Evolutionary conservation across 441 rosid genomes (phyloP), one percentile per base, ranked within the genome.

Genomic region (Erysimum cheiri): DNA sequence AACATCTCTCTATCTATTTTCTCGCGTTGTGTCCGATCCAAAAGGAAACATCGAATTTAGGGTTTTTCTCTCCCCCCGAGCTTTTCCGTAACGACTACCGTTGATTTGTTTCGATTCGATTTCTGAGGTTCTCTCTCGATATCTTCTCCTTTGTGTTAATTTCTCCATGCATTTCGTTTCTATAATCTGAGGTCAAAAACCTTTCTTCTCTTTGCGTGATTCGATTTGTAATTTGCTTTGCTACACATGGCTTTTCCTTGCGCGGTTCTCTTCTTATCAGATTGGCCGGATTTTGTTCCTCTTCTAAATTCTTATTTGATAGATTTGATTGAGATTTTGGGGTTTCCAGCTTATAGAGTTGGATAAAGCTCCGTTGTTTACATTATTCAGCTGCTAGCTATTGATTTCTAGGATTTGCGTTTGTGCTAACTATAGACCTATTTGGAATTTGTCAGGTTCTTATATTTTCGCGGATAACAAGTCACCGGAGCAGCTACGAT

Each of bases 1-100:
- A 43, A 48, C 15, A 14, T 43, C 10, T 22, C 24, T 22, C 24
- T 22, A 17, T 43, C 77, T 65, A 57, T 52, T 60, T 70, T 75
- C 53, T 48, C 76, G 80, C 63, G 54, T 69, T 37, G 75, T 72
- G 80, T 81, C 83, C 69, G 83, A 83, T 77, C 79, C 77, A 57
- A 8, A 63, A 73, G 60, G 44, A 48, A 59, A 52, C 31, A 12
- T 43, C 37, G 32, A 46, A 61, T 50, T 58, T 76, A 76, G 78
- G 81, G 79, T 81, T 78, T 66, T 44, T 64, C 63, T 70, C 37
- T 64, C 37, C 32, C 10, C 59, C 43, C n/a, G 58, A 65, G 73
- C 64, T 44, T 37, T 62, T 58, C 59, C 66, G 62, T 67, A 49
- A 66, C 77, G 65, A 54, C 48, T 28, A 67, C 71, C 64, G 52